Evolutionary conservation across 345 rosid genomes (phyloP), one percentile per base, ranked within the genome.

Genomic region (Melastoma malabathricum): DNA sequence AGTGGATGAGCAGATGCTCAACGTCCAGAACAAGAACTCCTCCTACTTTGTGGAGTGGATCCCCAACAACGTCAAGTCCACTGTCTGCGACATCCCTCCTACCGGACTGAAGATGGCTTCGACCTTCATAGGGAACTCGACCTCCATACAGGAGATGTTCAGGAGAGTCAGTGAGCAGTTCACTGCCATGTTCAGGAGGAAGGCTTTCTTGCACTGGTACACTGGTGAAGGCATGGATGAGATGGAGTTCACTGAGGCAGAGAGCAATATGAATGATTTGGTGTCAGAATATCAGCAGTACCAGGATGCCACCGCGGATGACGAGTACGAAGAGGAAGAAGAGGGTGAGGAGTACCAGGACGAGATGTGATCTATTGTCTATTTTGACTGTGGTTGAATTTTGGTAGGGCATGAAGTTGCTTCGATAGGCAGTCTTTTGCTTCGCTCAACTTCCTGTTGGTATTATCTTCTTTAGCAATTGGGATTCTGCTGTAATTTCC

Each of bases 61-160:
- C 18, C 75, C 75, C 3, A 68, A 82, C 72, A 83, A 83, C 6
- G 90, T 83, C 43, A 83, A 83, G 48, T 83, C 90, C 0, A 83
- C 90, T 0, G 90, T 83, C 19, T 83, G 90, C 18, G 90, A 82
- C 67, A 77, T 82, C 62, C 84, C 90, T 0, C 84, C 90, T 0
- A 79, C 76, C 6, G 90, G 90, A 29, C 67, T 83, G 52, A 83
- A 77, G 66, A 75, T 80, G 90, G 84, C 90, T 0, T 77, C 86
- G 0, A 83, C 90, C 0, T 83, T 83, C 57, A 80, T 83, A 0
- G 90, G 90, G 9, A 82, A 82, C 52, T 82, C 89, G 0, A 82
- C 89, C 3, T 82, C 89, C 2, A 82, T 82, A 0, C 89, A 82
- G 55, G 89, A 82, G 67, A 82, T 82, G 89, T 82, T 82, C 18